Conservation (phyloP, 2,329 filamentous ascomycete genomes). For the Penicillium hesseltinei region DNA sequence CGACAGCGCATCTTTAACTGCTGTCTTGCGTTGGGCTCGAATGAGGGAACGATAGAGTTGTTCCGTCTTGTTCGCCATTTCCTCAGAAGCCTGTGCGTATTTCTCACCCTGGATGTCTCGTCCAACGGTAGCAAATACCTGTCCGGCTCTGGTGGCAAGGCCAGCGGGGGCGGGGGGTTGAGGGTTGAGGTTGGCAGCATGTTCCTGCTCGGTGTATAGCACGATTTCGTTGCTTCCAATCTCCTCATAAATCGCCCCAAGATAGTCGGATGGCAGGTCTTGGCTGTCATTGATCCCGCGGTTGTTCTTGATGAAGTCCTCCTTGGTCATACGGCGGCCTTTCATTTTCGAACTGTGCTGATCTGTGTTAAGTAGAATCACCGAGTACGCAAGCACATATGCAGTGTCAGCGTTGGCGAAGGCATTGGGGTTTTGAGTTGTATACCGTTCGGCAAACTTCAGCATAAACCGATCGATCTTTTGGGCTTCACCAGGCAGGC, state of each 20-base stretch:
- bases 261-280: constrained; percentile 89
- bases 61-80: constrained; percentile 77
- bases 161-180: constrained; percentile 60
- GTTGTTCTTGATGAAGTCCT: constrained; percentile 99
- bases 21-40: constrained; percentile 79
- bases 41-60: constrained; percentile 93
- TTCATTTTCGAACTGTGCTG: constrained; percentile 86
- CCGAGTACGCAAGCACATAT: constrained; percentile 92
- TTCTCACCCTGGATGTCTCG: constrained; percentile 89
- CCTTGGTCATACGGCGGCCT: constrained; percentile 80
- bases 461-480: constrained; percentile 99
- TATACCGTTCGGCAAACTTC: constrained; percentile 96
- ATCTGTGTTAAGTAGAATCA: constrained; percentile 95
- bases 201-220: constrained; percentile 84
- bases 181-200: constrained; percentile 74
- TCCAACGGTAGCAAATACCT: constrained; percentile 86
- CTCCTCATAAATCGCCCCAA: constrained; percentile 85
- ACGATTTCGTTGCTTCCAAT: constrained; percentile 92
- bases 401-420: constrained; percentile 98
- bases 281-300: constrained; percentile 95
- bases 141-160: constrained; percentile 77
- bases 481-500: constrained; percentile 90
- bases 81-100: constrained; percentile 90
- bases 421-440: constrained; percentile 90
- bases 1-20: constrained; percentile 64